These are phyloP conservation scores for Fusarium poae DNA, from an alignment of 2,329 filamentous ascomycete genomes.

Conservation along the genomic window DNA sequence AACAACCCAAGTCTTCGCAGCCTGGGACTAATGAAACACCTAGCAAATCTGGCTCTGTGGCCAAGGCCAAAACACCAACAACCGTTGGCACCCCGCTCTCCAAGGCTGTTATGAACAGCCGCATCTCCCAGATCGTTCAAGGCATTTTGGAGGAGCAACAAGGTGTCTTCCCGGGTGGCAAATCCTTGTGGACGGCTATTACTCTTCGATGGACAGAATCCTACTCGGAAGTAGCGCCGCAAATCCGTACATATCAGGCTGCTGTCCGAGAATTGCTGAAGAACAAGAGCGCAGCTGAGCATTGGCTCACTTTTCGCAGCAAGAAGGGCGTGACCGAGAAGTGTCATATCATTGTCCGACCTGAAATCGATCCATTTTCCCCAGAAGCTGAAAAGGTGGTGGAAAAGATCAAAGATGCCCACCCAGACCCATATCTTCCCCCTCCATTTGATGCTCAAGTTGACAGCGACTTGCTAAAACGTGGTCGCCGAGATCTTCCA, in stretches of 20 bases:
- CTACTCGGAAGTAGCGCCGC: constrained; percentile 58
- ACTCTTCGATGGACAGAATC: constrained; percentile 60
- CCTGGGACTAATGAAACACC: constrained; percentile 2
- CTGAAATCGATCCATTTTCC: constrained; percentile 58
- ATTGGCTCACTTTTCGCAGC: constrained; percentile 61
- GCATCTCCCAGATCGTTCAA: constrained; percentile 48
- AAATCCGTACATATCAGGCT: constrained; percentile 55
- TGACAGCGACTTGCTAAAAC: constrained; percentile 40
- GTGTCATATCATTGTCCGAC: constrained; percentile 60
- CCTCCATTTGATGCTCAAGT: constrained; percentile 40
- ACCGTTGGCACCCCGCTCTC: constrained; percentile 32
- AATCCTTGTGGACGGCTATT: constrained; percentile 63
- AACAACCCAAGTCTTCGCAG: background rate
- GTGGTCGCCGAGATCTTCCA: constrained; percentile 56
- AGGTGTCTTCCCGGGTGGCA: constrained; percentile 66
- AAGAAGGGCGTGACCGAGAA: constrained; percentile 59
- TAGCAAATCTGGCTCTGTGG: background rate
- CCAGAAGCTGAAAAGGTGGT: constrained; percentile 59
- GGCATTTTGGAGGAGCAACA: constrained; percentile 50
- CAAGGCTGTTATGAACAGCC: constrained; percentile 31
- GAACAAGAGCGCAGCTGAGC: constrained; percentile 54
- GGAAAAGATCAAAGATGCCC: constrained; percentile 61
- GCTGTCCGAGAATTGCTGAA: constrained; percentile 57
- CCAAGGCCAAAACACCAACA: constrained; percentile 21
- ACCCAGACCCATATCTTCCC: constrained; percentile 55